phyloP scores from a whole-genome alignment of 2,329 filamentous ascomycete species.

The Coleophoma crateriformis region DNA sequence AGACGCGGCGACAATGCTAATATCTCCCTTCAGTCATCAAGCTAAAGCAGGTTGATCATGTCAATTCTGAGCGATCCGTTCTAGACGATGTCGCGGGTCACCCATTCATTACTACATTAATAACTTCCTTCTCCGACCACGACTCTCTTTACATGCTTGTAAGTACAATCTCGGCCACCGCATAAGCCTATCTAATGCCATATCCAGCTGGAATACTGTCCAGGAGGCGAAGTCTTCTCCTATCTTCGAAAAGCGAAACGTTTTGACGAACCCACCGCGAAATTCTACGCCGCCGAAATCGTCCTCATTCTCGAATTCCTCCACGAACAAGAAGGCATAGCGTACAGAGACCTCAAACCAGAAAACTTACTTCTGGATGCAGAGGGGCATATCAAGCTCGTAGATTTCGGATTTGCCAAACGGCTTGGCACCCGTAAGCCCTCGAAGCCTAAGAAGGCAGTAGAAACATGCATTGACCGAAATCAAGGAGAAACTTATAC shows the following conservation, averaged over 20 bases:
- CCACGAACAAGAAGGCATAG: constrained; percentile 73
- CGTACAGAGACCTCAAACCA: constrained; percentile 77
- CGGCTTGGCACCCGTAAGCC: constrained; percentile 55
- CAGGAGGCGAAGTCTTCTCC: constrained; percentile 79
- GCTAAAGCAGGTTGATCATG: constrained; percentile 82
- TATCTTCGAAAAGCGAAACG: constrained; percentile 72
- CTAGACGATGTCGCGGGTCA: constrained; percentile 73
- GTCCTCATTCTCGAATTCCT: constrained; percentile 76
- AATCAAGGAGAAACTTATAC: constrained; percentile 67
- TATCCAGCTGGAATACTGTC: constrained; percentile 64
- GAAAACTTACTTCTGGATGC: constrained; percentile 77
- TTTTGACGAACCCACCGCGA: constrained; percentile 72
- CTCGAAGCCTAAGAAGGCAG: not conserved
- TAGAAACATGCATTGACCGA: constrained; percentile 6
- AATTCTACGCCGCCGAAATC: constrained; percentile 81
- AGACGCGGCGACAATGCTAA: not conserved
- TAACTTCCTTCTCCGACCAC: constrained; percentile 73
- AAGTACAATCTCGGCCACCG: constrained; percentile 14
- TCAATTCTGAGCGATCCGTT: constrained; percentile 76
- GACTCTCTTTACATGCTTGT: constrained; percentile 76
- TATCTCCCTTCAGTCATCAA: constrained; percentile 54
- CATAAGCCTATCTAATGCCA: no score
- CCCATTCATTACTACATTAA: constrained; percentile 76
- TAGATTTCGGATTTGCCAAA: constrained; percentile 84
- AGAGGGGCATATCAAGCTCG: constrained; percentile 74